Evolutionary conservation across 1,139 yeast genomes (phyloP).

Genomic region (Candida tetrigidarum): DNA sequence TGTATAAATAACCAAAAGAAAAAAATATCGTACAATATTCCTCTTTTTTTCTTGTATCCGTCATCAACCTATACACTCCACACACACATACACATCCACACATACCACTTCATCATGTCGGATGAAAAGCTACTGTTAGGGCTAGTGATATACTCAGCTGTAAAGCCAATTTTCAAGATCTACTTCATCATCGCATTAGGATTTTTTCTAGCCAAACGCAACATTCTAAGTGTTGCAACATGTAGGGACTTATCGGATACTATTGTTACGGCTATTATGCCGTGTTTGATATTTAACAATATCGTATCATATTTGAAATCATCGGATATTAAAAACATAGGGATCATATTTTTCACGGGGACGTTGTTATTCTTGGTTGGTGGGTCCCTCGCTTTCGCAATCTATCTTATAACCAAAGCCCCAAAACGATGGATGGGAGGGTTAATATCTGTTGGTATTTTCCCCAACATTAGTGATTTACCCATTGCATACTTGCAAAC

Average conservation of each 20-base stretch:
- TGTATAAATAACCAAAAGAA: no score
- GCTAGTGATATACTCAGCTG: conserved; percentile 73
- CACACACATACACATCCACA: background rate
- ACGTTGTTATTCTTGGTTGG: conserved; percentile 47
- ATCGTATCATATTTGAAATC: conserved; percentile 72
- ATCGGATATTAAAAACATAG: conserved; percentile 73
- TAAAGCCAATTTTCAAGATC: conserved; percentile 87
- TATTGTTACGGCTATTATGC: conserved; percentile 73
- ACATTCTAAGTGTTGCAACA: conserved; percentile 73
- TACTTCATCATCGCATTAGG: conserved; percentile 78
- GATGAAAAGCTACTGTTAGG: conserved; percentile 49
- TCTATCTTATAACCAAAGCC: conserved; percentile 42
- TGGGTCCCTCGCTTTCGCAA: conserved; percentile 36
- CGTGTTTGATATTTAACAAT: conserved; percentile 79
- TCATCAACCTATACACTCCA: background rate
- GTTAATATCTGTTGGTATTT: conserved; percentile 62
- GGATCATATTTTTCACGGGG: conserved; percentile 67
- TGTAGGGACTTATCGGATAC: conserved; percentile 74
- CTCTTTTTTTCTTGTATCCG: background rate
- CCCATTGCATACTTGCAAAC: conserved; percentile 92
- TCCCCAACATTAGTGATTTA: conserved; percentile 76
- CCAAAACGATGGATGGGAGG: conserved; percentile 88
- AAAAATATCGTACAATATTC: no score
- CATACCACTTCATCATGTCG: conserved; percentile 15
- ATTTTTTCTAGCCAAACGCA: conserved; percentile 62